Evolutionary conservation across 2,329 filamentous ascomycete species (phyloP), one percentile per base, ranked within the genome.

Genomic region (Talaromyces sp.): DNA sequence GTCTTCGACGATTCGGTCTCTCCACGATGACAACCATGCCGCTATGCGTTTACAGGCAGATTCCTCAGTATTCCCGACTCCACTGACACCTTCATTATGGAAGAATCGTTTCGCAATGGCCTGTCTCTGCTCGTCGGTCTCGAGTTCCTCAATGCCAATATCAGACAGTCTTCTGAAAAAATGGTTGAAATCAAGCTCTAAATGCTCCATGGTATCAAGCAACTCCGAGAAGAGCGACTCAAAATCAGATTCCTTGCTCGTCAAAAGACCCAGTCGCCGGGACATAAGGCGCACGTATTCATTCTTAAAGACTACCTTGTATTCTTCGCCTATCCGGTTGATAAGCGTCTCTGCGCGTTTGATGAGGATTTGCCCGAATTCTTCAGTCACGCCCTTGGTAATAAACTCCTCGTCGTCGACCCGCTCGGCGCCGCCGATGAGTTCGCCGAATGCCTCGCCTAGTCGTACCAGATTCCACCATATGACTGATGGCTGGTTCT

Each of bases 401-500:
- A 91, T 79, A 71, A 97, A 97, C 1, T 81, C 81, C 1, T 86
- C 78, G 11, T 89, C 85, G 72, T 99, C 93, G 37, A 94, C 88
- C 43, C 83, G 80, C 1, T 84, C 78, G 0, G 91, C 94, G 0
- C 90, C 87, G 19, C 94, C 95, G 64, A 99, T 87, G 1, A 97
- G 83, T 78, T 98, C 95, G 22, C 92, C 95, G 0, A 99, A 75
- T 0, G 90, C 87, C 79, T 99, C 95, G 65, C 93, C 95, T 0
- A 99, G 85, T 1, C 95, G 88, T 1, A 97, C 92, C 0, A 98
- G 84, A 73, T 98, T 98, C 95, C 95, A 99, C 95, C 95, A 99
- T 73, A 99, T 95, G 65, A 99, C 91, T 50, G 89, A 93, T 0
- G 95, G 93, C 74, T 99, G 95, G 75, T 97, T 97, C 70, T 89